Conservation (phyloP, 106 monocot genomes). For the Allium sativum region DNA sequence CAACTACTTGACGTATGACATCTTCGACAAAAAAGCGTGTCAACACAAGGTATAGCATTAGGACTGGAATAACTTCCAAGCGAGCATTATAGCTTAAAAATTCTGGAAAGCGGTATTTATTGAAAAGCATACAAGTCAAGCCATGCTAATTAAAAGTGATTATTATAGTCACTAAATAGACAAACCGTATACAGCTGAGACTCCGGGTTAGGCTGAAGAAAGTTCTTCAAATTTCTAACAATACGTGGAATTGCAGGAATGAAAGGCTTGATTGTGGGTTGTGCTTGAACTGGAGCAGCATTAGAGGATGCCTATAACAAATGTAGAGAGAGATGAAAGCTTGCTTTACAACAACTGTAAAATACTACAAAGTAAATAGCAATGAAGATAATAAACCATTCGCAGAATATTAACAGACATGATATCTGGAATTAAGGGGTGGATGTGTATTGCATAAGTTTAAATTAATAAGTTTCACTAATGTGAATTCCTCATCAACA, state of each 20-base stretch:
- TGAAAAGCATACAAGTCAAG: too few species aligned
- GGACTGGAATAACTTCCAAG: too few species aligned
- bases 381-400: neutral
- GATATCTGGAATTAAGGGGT: neutral
- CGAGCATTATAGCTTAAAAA: too few species aligned
- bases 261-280: slow-evolving; percentile 50
- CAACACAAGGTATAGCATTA: too few species aligned
- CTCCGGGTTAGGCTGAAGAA: slow-evolving; percentile 57
- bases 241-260: slow-evolving; percentile 52
- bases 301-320: slow-evolving; percentile 30
- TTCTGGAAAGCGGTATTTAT: too few species aligned
- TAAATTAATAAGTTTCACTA: neutral
- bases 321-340: neutral
- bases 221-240: slow-evolving; percentile 65
- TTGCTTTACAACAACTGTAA: neutral
- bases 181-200: slow-evolving; percentile 75
- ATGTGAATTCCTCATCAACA: too few species aligned
- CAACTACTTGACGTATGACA: too few species aligned
- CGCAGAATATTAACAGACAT: neutral
- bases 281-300: slow-evolving; percentile 30
- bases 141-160: too few species aligned
- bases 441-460: neutral
- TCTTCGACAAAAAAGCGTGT: too few species aligned
- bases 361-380: too few species aligned
- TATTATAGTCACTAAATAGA: neutral